Conservation (phyloP, 148 eudicot species). For the Vaccinium corymbosum region DNA sequence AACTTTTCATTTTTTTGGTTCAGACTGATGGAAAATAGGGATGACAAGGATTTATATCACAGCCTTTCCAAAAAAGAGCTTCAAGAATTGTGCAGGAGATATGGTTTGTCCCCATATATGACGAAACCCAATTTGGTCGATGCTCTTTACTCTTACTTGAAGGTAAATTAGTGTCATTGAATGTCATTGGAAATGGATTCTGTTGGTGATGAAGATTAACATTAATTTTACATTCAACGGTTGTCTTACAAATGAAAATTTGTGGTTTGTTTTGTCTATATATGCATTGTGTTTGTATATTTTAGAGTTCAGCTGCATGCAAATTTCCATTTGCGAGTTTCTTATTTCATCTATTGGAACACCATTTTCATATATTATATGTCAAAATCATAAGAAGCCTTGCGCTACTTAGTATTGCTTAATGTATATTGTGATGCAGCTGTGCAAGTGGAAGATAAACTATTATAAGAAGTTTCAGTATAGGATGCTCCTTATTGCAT, state of each 20-base stretch:
- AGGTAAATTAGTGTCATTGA: constrained; percentile 31
- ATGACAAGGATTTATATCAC: constrained; percentile 37
- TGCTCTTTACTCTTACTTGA: constrained; percentile 37
- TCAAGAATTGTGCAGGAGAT: constrained; percentile 35
- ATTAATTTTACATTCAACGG: background rate
- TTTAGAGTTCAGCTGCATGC: background rate
- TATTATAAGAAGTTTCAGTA: background rate
- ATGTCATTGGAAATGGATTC: constrained; percentile 10
- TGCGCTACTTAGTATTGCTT: background rate
- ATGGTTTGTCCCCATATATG: constrained; percentile 50
- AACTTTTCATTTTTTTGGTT: constrained; percentile 24
- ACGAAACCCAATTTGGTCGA: constrained; percentile 49
- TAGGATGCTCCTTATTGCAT: background rate
- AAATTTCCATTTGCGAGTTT: background rate
- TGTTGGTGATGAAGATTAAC: background rate
- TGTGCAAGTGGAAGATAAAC: background rate
- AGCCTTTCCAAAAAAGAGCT: constrained; percentile 35
- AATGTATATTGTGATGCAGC: background rate
- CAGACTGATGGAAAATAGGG: constrained; percentile 37
- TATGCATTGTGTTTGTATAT: background rate
- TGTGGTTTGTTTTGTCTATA: background rate
- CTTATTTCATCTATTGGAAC: background rate
- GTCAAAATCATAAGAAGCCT: background rate
- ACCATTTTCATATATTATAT: background rate
- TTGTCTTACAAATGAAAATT: background rate